These are phyloP conservation scores for Trichocladium antarcticum DNA, from an alignment of 495 filamentous ascomycete species.

Conservation along the genomic window DNA sequence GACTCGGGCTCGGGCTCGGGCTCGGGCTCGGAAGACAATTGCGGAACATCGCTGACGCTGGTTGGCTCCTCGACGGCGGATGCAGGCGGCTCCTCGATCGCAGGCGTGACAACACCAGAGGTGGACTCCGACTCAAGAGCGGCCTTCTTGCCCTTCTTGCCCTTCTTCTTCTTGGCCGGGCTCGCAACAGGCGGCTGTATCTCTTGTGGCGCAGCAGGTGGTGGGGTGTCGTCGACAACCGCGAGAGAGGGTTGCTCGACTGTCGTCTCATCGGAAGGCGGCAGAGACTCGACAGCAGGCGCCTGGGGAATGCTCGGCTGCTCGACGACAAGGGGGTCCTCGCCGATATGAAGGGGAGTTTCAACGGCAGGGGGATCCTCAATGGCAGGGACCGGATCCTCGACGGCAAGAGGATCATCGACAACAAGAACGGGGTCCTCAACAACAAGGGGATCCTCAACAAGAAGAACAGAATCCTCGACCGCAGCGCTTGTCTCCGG, in stretches of 20 bases:
- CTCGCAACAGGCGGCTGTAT: not conserved
- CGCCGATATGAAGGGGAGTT: not conserved
- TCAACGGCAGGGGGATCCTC: not conserved
- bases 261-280: not conserved
- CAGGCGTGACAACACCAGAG: not conserved
- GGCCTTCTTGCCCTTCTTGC: not conserved
- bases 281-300: not conserved
- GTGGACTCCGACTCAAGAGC: not conserved
- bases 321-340: not conserved
- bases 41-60: not conserved
- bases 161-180: not conserved
- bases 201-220: not conserved
- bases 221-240: not conserved
- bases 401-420: no score
- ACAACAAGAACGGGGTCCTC: not conserved
- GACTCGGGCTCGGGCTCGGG: not conserved
- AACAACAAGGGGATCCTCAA: not conserved
- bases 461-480: not conserved
- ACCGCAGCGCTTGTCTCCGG: not conserved
- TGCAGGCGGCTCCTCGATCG: not conserved
- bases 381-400: not conserved
- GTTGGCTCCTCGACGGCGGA: not conserved
- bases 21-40: not conserved
- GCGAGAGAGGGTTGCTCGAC: not conserved
- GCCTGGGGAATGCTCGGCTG: not conserved